Percentiles rank a stretch among this genome's conserved stretches.
phyloP scores from a whole-genome alignment of 148 eudicot genomes.

The Vaccinium vitisidaea region DNA sequence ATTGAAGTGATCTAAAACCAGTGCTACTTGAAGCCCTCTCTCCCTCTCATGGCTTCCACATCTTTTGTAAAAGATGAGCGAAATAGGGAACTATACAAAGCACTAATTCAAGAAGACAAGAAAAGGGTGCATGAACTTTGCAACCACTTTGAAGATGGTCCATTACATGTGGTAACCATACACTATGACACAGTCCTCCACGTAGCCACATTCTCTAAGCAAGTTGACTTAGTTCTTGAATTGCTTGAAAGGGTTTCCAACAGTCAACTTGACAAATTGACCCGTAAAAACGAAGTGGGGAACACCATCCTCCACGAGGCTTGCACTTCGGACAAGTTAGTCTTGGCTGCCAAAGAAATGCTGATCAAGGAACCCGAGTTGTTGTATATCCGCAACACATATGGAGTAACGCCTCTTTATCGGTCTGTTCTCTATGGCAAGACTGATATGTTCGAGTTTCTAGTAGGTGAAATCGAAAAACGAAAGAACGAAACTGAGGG shows the following conservation, averaged over 20 bases:
- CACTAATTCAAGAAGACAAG: background rate
- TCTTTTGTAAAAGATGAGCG: background rate
- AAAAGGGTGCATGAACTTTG: conserved; percentile 11
- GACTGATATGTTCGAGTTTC: background rate
- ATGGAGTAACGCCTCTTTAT: conserved; percentile 9
- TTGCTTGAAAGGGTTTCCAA: background rate
- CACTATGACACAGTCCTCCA: conserved; percentile 22
- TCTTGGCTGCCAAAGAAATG: conserved; percentile 8
- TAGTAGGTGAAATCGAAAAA: background rate
- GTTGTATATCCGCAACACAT: background rate
- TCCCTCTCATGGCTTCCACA: background rate
- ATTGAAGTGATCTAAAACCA: background rate
- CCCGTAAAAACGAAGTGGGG: background rate
- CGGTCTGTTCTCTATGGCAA: conserved; percentile 11
- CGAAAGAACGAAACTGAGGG: background rate
- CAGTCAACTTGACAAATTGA: background rate
- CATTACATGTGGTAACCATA: conserved; percentile 15
- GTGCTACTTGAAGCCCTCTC: background rate
- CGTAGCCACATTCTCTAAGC: conserved; percentile 17
- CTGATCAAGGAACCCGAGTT: background rate
- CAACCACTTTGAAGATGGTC: conserved; percentile 1
- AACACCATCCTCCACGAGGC: conserved; percentile 28
- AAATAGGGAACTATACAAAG: background rate
- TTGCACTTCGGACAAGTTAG: conserved; percentile 5
- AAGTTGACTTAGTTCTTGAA: background rate